Evolutionary conservation across 2,329 filamentous ascomycete genomes (phyloP), one percentile per base, ranked within the genome.

Genomic region (Pseudopithomyces chartarum): DNA sequence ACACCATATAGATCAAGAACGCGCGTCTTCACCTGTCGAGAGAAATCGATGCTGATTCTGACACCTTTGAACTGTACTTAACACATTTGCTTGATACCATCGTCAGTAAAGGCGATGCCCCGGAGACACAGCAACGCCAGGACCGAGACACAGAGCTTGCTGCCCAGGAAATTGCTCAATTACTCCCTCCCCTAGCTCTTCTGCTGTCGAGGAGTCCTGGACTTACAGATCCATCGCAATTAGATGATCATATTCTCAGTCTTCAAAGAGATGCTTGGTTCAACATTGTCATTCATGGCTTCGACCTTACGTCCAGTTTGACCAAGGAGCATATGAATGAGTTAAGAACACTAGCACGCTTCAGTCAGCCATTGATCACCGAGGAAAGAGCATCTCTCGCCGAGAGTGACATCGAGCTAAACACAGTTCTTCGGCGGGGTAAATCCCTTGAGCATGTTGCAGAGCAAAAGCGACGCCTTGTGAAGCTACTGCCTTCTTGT

Each of bases 351-450:
- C 88, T 99, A 71, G 94, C 96, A 1, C 86, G 92, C 50, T 88
- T 97, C 75, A 97, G 93, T 12, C 88, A 90, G 26, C 90, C 95
- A 0, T 79, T 99, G 53, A 90, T 99, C 32, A 87, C 93, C 2
- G 92, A 97, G 70, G 90, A 96, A 71, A 87, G 92, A 56, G 90
- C 91, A 29, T 93, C 97, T 65, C 89, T 96, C 70, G 84, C 95
- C 10, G 95, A 99, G 75, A 97, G 93, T 73, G 95, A 98, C 63
- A 94, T 99, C 54, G 95, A 99, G 70, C 84, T 99, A 39, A 98
- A 99, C 70, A 96, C 92, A 0, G 90, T 98, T 17, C 82, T 99
- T 49, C 88, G 94, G 57, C 87, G 95, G 58, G 94, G 93, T 17
- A 91, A 92, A 81, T 91, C 87, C 61, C 85, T 88, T 6, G 90